Percentiles rank a stretch among this genome's conserved stretches.
These are phyloP conservation scores for Metschnikowia hibisci DNA, from an alignment of 805 yeast genomes.

Conservation along the genomic window DNA sequence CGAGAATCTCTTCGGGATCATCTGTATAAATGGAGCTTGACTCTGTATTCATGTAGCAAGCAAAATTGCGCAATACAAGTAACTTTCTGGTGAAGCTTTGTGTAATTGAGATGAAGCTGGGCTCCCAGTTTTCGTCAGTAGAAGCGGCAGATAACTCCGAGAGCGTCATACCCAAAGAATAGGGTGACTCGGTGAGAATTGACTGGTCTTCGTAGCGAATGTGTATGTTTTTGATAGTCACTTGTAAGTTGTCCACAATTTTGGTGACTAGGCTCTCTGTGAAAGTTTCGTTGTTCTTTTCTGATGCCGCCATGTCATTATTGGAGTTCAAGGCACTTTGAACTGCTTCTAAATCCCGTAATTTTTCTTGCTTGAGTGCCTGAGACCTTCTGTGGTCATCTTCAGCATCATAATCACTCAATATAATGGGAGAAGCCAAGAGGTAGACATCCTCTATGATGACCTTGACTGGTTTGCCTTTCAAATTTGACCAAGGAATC, in stretches of 20 bases:
- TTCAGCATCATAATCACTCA: conserved; percentile 50
- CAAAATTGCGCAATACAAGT: conserved; percentile 66
- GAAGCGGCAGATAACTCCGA: conserved; percentile 89
- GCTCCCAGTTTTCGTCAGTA: conserved; percentile 79
- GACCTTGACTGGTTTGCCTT: conserved; percentile 87
- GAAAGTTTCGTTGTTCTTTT: conserved; percentile 59
- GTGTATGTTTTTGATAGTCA: conserved; percentile 88
- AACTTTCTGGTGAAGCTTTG: conserved; percentile 69
- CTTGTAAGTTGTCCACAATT: conserved; percentile 87
- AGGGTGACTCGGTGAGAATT: conserved; percentile 68
- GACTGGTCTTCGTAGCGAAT: conserved; percentile 82
- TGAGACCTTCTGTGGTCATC: conserved; percentile 59
- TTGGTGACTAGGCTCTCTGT: conserved; percentile 85
- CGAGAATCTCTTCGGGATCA: conserved; percentile 46
- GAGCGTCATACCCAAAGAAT: conserved; percentile 77
- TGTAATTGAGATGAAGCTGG: conserved; percentile 74
- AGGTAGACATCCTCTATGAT: conserved; percentile 82
- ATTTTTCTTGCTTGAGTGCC: conserved; percentile 61
- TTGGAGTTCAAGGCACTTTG: conserved; percentile 42
- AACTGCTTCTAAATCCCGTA: conserved; percentile 63
- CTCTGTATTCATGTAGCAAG: conserved; percentile 82
- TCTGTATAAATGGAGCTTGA: conserved; percentile 44
- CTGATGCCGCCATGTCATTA: conserved; percentile 36
- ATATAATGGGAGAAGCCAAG: conserved; percentile 70
- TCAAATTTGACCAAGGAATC: conserved; percentile 95